Evolutionary conservation across 1,284 basidiomycete species (phyloP).

Genomic region (Melampsora larici-populina): DNA sequence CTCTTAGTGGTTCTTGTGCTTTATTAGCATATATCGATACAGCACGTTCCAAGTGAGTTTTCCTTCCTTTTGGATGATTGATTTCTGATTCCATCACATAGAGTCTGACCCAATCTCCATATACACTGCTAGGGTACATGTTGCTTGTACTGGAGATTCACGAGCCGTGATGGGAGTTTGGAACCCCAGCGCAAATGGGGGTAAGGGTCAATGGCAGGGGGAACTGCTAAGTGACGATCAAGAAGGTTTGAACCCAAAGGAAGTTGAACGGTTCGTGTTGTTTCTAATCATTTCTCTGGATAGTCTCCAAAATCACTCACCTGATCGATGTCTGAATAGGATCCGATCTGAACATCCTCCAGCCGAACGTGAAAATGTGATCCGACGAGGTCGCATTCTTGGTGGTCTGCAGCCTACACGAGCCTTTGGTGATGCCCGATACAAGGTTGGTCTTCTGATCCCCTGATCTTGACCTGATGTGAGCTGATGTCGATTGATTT

Average conservation of each 20-base stretch:
- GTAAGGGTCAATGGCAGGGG: slow-evolving; percentile 69
- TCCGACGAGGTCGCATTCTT: slow-evolving; percentile 66
- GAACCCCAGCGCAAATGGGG: slow-evolving; percentile 51
- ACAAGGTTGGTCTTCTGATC: slow-evolving; percentile 54
- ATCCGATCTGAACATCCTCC: slow-evolving; percentile 76
- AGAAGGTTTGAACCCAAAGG: slow-evolving; percentile 83
- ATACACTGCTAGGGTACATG: slow-evolving; percentile 60
- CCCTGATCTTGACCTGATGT: neutral
- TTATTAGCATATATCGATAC: slow-evolving; percentile 80
- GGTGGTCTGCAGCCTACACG: slow-evolving; percentile 91
- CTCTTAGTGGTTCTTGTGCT: slow-evolving; percentile 78
- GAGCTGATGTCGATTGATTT: neutral
- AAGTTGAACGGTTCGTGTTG: slow-evolving; percentile 56
- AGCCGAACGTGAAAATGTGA: slow-evolving; percentile 74
- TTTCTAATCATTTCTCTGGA: neutral
- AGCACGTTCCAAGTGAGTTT: slow-evolving; percentile 52
- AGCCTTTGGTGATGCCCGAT: slow-evolving; percentile 67
- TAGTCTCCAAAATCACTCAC: neutral
- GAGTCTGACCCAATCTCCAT: neutral
- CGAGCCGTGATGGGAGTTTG: slow-evolving; percentile 93
- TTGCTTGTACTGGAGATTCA: slow-evolving; percentile 89
- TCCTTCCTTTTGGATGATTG: neutral
- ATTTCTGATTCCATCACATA: neutral
- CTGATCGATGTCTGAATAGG: slow-evolving; percentile 57
- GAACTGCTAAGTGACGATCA: slow-evolving; percentile 93